phyloP scores from a whole-genome alignment of 345 rosid species.

The Citrus sinensis region DVS_A1.0 CM039163.1:41538501-41539000 shows the following conservation, averaged over 20 bases:
- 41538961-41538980: neutral
- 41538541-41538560: neutral
- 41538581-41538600: slow-evolving; percentile 35
- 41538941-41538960: slow-evolving; percentile 14
- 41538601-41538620: slow-evolving; percentile 23
- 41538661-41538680: slow-evolving; percentile 35
- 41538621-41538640: slow-evolving; percentile 29
- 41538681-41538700: slow-evolving; percentile 32
- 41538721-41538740: neutral
- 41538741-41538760: neutral
- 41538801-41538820: no score
- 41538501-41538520: neutral
- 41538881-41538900: slow-evolving; percentile 31
- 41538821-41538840: slow-evolving; percentile 3
- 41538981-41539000: neutral
- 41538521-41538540: neutral
- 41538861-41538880: slow-evolving; percentile 34
- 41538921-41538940: slow-evolving; percentile 13
- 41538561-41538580: slow-evolving; percentile 2
- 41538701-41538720: slow-evolving; percentile 38
- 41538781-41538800: neutral
- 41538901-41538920: slow-evolving; percentile 21
- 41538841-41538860: slow-evolving; percentile 33
- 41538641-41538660: slow-evolving; percentile 28
- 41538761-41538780: neutral